Conservation (phyloP, 2,329 filamentous ascomycete species). For the Alternaria triticina region DNA sequence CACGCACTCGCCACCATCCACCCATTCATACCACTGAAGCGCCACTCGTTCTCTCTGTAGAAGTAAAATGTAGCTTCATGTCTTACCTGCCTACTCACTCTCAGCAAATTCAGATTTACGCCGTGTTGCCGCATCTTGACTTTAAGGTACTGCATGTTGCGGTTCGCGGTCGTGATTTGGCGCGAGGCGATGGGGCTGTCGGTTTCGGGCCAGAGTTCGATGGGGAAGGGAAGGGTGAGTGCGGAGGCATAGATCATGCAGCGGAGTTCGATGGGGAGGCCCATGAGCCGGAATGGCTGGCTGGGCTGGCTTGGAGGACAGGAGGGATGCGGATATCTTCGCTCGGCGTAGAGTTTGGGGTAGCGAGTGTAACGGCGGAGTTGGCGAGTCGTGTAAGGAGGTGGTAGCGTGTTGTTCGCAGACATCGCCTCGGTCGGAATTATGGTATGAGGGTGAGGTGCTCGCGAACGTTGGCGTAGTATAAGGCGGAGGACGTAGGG, state of each 20-base stretch:
- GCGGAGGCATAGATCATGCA: neutral
- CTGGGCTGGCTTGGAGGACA: neutral
- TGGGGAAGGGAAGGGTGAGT: neutral
- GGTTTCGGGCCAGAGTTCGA: neutral
- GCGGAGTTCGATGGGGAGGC: neutral
- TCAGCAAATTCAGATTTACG: neutral
- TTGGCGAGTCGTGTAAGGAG: neutral
- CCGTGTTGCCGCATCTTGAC: neutral
- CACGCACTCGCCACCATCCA: neutral
- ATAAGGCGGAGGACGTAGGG: too few relatives aligned
- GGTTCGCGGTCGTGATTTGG: neutral
- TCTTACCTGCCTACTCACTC: neutral
- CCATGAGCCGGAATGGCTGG: neutral
- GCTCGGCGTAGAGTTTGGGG: neutral
- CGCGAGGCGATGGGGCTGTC: neutral
- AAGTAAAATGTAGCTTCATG: neutral
- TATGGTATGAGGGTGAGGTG: neutral
- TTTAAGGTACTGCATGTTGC: neutral
- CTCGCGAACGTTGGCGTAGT: too few relatives aligned
- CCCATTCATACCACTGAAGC: neutral
- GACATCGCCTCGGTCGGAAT: neutral
- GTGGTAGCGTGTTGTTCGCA: neutral
- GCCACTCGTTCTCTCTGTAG: neutral
- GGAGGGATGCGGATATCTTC: neutral
- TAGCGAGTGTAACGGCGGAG: neutral